A percentile compares a stretch with the other conserved stretches of the same genome.
Conservation (phyloP, 108 stramenopile species). For the Fistulifera pelliculosa region DNA sequence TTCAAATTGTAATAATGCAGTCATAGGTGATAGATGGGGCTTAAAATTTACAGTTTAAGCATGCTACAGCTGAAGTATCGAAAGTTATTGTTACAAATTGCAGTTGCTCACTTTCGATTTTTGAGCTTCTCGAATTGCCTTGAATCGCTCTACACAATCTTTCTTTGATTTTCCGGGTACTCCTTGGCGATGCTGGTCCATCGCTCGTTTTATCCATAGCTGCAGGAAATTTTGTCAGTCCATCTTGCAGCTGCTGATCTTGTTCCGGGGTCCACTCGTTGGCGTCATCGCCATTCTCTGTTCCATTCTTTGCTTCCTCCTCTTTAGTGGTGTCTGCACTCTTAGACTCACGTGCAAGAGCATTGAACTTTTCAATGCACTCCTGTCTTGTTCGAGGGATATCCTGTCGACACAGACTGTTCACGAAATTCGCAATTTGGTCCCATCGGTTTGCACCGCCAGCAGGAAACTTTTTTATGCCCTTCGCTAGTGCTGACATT, state of each 20-base stretch:
- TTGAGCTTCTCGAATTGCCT: slow-evolving; percentile 86
- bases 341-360: slow-evolving; percentile 23
- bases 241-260: slow-evolving; percentile 83
- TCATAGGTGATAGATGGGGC: too few relatives aligned
- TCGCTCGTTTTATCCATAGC: slow-evolving; percentile 97
- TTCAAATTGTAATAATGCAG: too few relatives aligned
- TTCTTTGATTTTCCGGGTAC: slow-evolving; percentile 92
- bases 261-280: slow-evolving; percentile 84
- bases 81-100: too few relatives aligned
- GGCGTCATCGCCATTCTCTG: slow-evolving; percentile 1
- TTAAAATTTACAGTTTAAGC: too few relatives aligned
- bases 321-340: slow-evolving; percentile 2
- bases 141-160: slow-evolving; percentile 93
- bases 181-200: slow-evolving; percentile 84
- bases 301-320: not conserved
- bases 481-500: slow-evolving; percentile 86
- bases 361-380: slow-evolving; percentile 90
- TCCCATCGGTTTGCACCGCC: slow-evolving; percentile 95
- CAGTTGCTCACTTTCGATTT: slow-evolving; percentile 39
- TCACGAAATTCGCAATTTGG: slow-evolving; percentile 85
- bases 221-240: slow-evolving; percentile 72
- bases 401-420: slow-evolving; percentile 58
- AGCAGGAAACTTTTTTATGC: slow-evolving; percentile 85
- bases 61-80: too few relatives aligned
- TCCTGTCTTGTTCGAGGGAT: slow-evolving; percentile 87